Evolutionary conservation across 2,329 filamentous ascomycete species (phyloP).

Genomic region (Fusarium subglutinans): DNA sequence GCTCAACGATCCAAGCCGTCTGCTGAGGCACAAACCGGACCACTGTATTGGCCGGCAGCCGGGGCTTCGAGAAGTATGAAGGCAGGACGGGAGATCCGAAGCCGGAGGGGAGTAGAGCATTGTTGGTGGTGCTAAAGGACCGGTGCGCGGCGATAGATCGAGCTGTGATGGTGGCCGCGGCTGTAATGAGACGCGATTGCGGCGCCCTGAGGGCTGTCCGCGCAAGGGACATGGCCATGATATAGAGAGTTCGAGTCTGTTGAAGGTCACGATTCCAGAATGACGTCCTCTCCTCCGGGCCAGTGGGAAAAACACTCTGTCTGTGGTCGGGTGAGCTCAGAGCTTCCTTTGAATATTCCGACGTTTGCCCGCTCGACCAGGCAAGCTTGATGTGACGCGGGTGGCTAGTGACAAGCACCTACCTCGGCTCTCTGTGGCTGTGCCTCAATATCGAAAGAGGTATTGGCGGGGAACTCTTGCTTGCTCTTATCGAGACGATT

Average conservation of each 20-base stretch:
- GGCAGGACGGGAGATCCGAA: conserved; percentile 55
- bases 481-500: conserved; percentile 9
- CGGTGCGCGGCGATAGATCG: conserved; percentile 36
- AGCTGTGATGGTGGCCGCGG: conserved; percentile 28
- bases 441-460: not conserved
- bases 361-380: conserved; percentile 26
- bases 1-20: conserved; percentile 99
- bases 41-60: conserved; percentile 90
- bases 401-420: conserved; percentile 9
- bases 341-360: conserved; percentile 23
- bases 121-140: conserved; percentile 46
- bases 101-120: conserved; percentile 46
- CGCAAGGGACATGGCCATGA: conserved; percentile 45
- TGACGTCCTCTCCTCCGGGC: conserved; percentile 35
- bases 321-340: conserved; percentile 17
- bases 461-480: conserved; percentile 23
- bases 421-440: conserved; percentile 14
- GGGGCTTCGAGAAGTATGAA: conserved; percentile 81
- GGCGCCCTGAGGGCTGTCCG: conserved; percentile 44
- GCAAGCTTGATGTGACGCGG: conserved; percentile 9
- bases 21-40: conserved; percentile 99
- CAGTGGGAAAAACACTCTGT: conserved; percentile 34
- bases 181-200: conserved; percentile 35
- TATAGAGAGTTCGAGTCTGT: conserved; percentile 22
- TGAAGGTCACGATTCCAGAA: conserved; percentile 30